Evolutionary conservation across 441 rosid genomes (phyloP), one percentile per base, ranked within the genome.

Genomic region (Cnidoscolus chayamansa): DNA sequence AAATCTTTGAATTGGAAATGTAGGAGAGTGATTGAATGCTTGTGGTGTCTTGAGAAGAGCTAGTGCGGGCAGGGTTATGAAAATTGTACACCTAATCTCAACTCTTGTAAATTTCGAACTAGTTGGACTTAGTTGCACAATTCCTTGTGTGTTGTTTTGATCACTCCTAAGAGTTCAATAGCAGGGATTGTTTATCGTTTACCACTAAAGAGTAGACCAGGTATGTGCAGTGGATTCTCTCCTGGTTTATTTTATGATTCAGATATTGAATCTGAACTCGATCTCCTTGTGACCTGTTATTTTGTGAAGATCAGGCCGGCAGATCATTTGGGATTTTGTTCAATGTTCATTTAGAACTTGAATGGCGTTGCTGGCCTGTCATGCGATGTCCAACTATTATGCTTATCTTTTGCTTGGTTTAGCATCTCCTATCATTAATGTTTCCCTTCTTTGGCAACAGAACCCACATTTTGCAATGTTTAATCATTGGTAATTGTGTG

Each of bases 151-250:
- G 6, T 40, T 40, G 45, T 40, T 5, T 40, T 40, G 45, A 40
- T 40, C 6, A 40, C 6, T 40, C 45, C 45, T 40, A 5, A 40
- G 7, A 40, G 4, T 40, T 40, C 45, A 40, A 5, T 7, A 55
- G 31, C 19, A 56, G 19, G 7, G 32, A 13, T 12, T 43, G 9
- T 10, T 55, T 55, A 20, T 64, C 7, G 2, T 56, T 32, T 16
- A n/a, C 15, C 10, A 20, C 5, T 10, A 7, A 8, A 30, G 15
- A 56, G 51, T 7, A 12, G 49, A 37, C 51, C 4, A 43, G 7
- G 31, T 35, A 54, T 37, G 32, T 55, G 53, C 72, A 37, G 45
- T 54, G 67, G 45, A 19, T 63, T 5, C 31, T 63, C 17, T 63
- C 15, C 30, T 17, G 3, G 17, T 67, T 7, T 56, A 30, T 7